phyloP scores from a whole-genome alignment of 257 asterid species.

The Paraleonurus japonicus region DNA sequence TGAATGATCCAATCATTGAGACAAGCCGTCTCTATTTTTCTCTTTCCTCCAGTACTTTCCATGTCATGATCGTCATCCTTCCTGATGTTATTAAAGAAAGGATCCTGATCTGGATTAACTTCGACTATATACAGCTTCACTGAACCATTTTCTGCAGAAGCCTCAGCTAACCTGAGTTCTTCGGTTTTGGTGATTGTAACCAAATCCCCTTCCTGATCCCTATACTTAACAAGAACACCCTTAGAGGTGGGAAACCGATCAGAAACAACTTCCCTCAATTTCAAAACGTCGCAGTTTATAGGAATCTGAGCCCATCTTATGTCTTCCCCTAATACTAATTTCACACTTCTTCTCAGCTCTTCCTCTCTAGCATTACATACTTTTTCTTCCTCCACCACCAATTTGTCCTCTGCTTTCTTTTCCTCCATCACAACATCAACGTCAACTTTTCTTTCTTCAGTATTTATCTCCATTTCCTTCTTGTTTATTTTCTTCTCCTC shows the following conservation, averaged over 20 bases:
- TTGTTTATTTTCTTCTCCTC: conserved; percentile 22
- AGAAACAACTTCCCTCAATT: conserved; percentile 53
- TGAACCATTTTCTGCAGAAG: conserved; percentile 55
- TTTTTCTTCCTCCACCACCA: conserved; percentile 66
- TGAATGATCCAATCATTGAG: conserved; percentile 76
- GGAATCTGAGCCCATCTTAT: conserved; percentile 88
- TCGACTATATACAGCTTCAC: conserved; percentile 65
- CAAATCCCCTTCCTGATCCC: conserved; percentile 89
- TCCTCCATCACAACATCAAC: conserved; percentile 29
- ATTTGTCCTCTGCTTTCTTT: conserved; percentile 37
- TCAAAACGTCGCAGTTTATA: conserved; percentile 47
- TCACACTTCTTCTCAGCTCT: conserved; percentile 49
- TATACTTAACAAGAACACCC: conserved; percentile 69
- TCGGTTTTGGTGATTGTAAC: conserved; percentile 74
- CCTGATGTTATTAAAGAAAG: conserved; percentile 41
- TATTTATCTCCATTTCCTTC: conserved; percentile 17
- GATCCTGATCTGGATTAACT: conserved; percentile 69
- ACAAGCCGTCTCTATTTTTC: conserved; percentile 42
- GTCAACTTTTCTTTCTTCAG: conserved; percentile 20
- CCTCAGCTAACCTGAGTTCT: conserved; percentile 87
- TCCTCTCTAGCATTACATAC: conserved; percentile 40
- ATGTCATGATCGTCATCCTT: conserved; percentile 22
- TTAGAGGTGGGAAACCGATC: conserved; percentile 56
- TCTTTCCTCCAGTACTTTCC: conserved; percentile 28
- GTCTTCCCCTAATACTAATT: conserved; percentile 78